A percentile compares a stretch with the other conserved stretches of the same genome.
These are phyloP conservation scores for Pisolithus microcarpus DNA, from an alignment of 768 basidiomycete genomes.

Conservation along the genomic window DNA sequence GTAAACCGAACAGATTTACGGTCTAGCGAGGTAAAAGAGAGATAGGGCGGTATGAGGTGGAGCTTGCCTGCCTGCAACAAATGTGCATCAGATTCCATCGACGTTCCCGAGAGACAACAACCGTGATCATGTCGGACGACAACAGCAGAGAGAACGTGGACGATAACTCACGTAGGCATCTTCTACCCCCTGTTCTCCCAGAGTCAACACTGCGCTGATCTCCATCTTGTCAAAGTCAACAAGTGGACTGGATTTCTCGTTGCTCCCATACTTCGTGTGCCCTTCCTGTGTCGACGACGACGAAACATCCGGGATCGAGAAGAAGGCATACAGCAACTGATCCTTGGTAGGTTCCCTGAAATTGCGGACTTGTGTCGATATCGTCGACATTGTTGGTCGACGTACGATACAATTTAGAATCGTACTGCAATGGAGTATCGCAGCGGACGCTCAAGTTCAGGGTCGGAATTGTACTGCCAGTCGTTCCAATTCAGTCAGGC, in stretches of 20 bases:
- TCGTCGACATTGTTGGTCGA: slow-evolving; percentile 54
- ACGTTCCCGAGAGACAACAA: no score
- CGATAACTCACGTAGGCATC: slow-evolving; percentile 78
- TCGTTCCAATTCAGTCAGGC: no score
- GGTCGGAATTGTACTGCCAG: no score
- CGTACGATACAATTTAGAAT: no score
- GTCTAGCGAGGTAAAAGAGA: slow-evolving; percentile 87
- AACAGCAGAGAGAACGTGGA: background rate
- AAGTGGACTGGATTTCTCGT: slow-evolving; percentile 18
- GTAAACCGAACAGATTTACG: slow-evolving; percentile 89
- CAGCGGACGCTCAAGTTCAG: no score
- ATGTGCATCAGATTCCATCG: background rate
- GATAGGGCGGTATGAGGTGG: slow-evolving; percentile 80
- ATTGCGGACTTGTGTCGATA: slow-evolving; percentile 80
- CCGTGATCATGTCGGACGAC: background rate
- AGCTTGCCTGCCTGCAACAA: slow-evolving; percentile 75
- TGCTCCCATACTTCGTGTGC: slow-evolving; percentile 8
- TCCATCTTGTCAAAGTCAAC: slow-evolving; percentile 66
- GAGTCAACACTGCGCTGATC: slow-evolving; percentile 81
- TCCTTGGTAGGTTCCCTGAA: slow-evolving; percentile 93
- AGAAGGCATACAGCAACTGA: slow-evolving; percentile 77
- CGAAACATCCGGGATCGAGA: slow-evolving; percentile 60
- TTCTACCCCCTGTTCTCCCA: slow-evolving; percentile 72
- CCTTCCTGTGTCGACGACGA: slow-evolving; percentile 5
- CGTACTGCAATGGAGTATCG: no score